Evolutionary conservation across 1,284 basidiomycete genomes (phyloP).

Genomic region (Ceratobasidium sp.): DNA sequence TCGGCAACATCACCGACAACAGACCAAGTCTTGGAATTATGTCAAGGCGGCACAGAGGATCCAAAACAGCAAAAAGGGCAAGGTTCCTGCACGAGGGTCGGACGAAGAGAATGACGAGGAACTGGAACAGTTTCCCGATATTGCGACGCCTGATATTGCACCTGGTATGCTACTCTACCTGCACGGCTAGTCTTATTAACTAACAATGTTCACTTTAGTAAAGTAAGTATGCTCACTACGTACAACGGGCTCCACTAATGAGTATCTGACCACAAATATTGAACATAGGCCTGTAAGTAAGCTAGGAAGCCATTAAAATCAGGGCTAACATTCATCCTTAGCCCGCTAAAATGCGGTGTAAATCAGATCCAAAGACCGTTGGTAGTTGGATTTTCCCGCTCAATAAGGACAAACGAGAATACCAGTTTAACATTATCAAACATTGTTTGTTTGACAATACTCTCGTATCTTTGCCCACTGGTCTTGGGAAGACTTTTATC

Average conservation of each 20-base stretch:
- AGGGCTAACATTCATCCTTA: slow-evolving; percentile 50
- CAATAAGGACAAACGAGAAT: slow-evolving; percentile 89
- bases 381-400: slow-evolving; percentile 93
- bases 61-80: slow-evolving; percentile 32
- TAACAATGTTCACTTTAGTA: neutral
- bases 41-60: slow-evolving; percentile 34
- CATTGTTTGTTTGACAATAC: slow-evolving; percentile 92
- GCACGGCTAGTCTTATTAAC: neutral
- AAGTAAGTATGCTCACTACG: slow-evolving; percentile 8
- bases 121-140: slow-evolving; percentile 36
- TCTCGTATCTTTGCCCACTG: slow-evolving; percentile 94
- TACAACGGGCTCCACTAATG: neutral
- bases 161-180: neutral
- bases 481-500: slow-evolving; percentile 98
- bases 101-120: slow-evolving; percentile 36
- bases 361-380: slow-evolving; percentile 78
- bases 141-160: slow-evolving; percentile 15
- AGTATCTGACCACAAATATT: no score
- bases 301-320: neutral
- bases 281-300: slow-evolving; percentile 29
- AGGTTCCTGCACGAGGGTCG: slow-evolving; percentile 18
- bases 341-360: slow-evolving; percentile 80
- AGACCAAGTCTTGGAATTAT: slow-evolving; percentile 38
- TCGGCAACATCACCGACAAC: slow-evolving; percentile 35
- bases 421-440: slow-evolving; percentile 94